Evolutionary conservation across 805 yeast species (phyloP).

Genomic region (Zygosaccharomyces gambellarensis): DNA sequence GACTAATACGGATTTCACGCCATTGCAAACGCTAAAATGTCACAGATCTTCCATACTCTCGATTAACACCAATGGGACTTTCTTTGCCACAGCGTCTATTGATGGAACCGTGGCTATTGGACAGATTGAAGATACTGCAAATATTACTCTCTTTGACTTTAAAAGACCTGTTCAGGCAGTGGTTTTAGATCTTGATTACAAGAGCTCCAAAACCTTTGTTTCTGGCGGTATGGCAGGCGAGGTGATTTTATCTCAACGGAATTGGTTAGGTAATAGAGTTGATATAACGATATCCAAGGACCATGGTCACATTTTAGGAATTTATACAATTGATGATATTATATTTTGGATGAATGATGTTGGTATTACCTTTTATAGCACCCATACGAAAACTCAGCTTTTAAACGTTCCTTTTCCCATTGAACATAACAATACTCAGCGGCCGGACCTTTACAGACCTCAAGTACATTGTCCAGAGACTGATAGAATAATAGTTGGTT

Average conservation of each 20-base stretch:
- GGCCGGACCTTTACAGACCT: conserved; percentile 85
- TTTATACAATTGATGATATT: conserved; percentile 59
- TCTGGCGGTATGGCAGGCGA: conserved; percentile 91
- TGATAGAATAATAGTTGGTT: conserved; percentile 67
- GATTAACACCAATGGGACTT: conserved; percentile 62
- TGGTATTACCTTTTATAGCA: conserved; percentile 69
- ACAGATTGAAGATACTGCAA: conserved; percentile 54
- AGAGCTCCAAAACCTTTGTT: conserved; percentile 56
- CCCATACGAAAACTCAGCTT: conserved; percentile 46
- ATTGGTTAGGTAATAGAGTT: conserved; percentile 81
- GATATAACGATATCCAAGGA: conserved; percentile 61
- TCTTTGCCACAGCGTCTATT: conserved; percentile 83
- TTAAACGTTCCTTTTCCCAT: conserved; percentile 52
- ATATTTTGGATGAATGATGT: conserved; percentile 79
- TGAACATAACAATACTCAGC: conserved; percentile 38
- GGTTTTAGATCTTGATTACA: conserved; percentile 68
- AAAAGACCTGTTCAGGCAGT: conserved; percentile 87
- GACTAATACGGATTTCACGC: conserved; percentile 51
- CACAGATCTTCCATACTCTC: conserved; percentile 82
- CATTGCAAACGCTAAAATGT: conserved; percentile 70
- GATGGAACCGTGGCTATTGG: conserved; percentile 92
- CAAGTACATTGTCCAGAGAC: conserved; percentile 60
- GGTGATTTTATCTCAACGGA: conserved; percentile 64
- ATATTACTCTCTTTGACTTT: conserved; percentile 71
- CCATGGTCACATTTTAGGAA: conserved; percentile 65